phyloP scores from a whole-genome alignment of 208 protist species.

The Herpetomonas muscarum region DNA sequence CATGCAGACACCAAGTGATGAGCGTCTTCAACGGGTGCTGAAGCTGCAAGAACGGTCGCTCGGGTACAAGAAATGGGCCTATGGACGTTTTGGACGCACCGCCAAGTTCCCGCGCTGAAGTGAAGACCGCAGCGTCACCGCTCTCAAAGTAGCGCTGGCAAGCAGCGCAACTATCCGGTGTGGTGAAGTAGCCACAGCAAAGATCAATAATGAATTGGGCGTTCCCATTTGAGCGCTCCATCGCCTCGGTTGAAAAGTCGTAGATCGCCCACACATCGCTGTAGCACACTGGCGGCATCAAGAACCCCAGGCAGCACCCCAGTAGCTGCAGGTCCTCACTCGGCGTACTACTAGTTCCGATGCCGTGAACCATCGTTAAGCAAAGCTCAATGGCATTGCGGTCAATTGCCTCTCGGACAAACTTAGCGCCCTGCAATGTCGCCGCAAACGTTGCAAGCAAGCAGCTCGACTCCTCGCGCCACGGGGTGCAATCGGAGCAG shows the following conservation, averaged over 20 bases:
- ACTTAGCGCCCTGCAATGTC: slow-evolving; percentile 31
- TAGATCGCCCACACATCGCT: slow-evolving; percentile 65
- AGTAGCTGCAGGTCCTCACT: slow-evolving; percentile 44
- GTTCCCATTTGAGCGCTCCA: slow-evolving; percentile 13
- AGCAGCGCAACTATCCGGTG: slow-evolving; percentile 17
- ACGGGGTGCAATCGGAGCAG: slow-evolving; percentile 22
- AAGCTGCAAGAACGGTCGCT: slow-evolving; percentile 36
- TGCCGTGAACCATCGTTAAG: slow-evolving; percentile 37
- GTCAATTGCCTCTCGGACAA: slow-evolving; percentile 31
- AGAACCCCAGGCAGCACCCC: slow-evolving; percentile 40
- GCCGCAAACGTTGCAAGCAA: slow-evolving; percentile 48
- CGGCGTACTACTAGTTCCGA: slow-evolving; percentile 16
- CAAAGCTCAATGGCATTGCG: slow-evolving; percentile 60
- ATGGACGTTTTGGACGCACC: slow-evolving; percentile 13
- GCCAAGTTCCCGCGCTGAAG: neutral
- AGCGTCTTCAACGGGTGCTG: slow-evolving; percentile 39
- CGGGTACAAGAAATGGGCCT: slow-evolving; percentile 26
- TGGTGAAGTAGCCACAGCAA: slow-evolving; percentile 37
- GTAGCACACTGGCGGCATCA: slow-evolving; percentile 48
- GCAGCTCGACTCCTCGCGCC: slow-evolving; percentile 24
- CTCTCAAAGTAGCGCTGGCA: slow-evolving; percentile 13
- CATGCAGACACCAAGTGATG: slow-evolving; percentile 14
- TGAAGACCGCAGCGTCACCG: slow-evolving; percentile 6
- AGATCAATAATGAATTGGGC: slow-evolving; percentile 57
- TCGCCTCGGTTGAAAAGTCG: slow-evolving; percentile 27